Evolutionary conservation across 306 rosid genomes (phyloP).

Genomic region (Oemleria cerasiformis): DNA sequence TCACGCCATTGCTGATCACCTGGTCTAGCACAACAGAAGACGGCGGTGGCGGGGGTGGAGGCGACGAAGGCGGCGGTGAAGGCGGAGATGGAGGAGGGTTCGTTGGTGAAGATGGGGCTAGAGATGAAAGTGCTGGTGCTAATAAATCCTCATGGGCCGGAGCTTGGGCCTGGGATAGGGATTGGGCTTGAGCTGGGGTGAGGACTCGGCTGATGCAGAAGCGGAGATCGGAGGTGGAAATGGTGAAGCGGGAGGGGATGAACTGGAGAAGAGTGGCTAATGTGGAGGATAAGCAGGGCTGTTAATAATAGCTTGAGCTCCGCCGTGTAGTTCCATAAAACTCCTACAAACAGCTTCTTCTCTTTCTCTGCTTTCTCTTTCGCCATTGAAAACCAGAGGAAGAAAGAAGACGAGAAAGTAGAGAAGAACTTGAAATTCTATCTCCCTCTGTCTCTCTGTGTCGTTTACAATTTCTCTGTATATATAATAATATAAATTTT

Average conservation of each 20-base stretch:
- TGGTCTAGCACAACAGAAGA: slow-evolving; percentile 23
- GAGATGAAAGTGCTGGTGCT: slow-evolving; percentile 4
- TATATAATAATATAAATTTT: not conserved
- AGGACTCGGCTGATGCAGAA: slow-evolving; percentile 61
- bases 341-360: slow-evolving; percentile 46
- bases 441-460: slow-evolving; percentile 1
- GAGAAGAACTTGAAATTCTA: not conserved
- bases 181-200: not conserved
- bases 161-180: slow-evolving; percentile 1
- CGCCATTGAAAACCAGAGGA: slow-evolving; percentile 13
- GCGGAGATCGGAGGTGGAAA: slow-evolving; percentile 80
- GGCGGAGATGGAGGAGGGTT: slow-evolving; percentile 1
- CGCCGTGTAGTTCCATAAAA: slow-evolving; percentile 51
- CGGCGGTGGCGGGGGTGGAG: slow-evolving; percentile 13
- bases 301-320: slow-evolving; percentile 72
- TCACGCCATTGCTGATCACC: slow-evolving; percentile 36
- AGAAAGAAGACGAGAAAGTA: not conserved
- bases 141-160: not conserved
- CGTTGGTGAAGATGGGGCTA: not conserved
- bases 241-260: slow-evolving; percentile 78
- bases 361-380: slow-evolving; percentile 30
- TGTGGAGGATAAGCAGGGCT: slow-evolving; percentile 48
- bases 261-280: slow-evolving; percentile 81
- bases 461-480: not conserved
- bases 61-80: not conserved